Evolutionary conservation across 2,329 filamentous ascomycete species (phyloP), one percentile per base, ranked within the genome.

Genomic region (Colletotrichum coccodes): DNA sequence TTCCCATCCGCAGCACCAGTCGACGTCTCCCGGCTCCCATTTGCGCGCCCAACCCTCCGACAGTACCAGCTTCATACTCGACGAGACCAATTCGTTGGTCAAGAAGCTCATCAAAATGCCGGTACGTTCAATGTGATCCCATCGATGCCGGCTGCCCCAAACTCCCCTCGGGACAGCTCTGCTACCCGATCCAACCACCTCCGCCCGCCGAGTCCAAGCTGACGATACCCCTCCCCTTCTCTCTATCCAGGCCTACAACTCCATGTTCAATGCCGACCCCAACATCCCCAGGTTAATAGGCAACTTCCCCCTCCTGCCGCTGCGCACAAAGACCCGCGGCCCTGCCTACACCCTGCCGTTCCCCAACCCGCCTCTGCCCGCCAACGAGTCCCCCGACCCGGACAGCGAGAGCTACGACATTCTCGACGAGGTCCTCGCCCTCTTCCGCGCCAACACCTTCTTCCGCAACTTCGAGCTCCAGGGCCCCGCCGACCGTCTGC

Each of bases 401-500:
- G 94, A 96, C 80, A 91, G 90, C 81, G 94, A 97, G 81, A 95
- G 92, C 77, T 98, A 98, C 86, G 96, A 99, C 84, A 93, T 96
- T 71, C 89, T 98, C 63, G 96, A 99, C 83, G 96, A 99, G 85
- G 91, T 97, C 59, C 88, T 99, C 63, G 88, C 91, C 14, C 89
- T 98, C 57, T 99, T 98, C 88, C 94, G 96, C 72, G 95, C 96
- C 76, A 98, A 99, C 86, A 98, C 95, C 70, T 95, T 99, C 83
- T 99, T 98, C 88, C 93, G 96, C 77, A 99, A 98, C 87, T 99
- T 99, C 77, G 96, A 98, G 86, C 97, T 98, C 85, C 95, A 97
- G 83, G 96, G 96, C 16, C 93, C 94, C 30, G 95, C 96, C 67
- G 96, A 99, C 83, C 89, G 96, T 46, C 90, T 98, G 77, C 87